phyloP scores from a whole-genome alignment of 2,329 filamentous ascomycete species.

The Fusarium humuli region DNA sequence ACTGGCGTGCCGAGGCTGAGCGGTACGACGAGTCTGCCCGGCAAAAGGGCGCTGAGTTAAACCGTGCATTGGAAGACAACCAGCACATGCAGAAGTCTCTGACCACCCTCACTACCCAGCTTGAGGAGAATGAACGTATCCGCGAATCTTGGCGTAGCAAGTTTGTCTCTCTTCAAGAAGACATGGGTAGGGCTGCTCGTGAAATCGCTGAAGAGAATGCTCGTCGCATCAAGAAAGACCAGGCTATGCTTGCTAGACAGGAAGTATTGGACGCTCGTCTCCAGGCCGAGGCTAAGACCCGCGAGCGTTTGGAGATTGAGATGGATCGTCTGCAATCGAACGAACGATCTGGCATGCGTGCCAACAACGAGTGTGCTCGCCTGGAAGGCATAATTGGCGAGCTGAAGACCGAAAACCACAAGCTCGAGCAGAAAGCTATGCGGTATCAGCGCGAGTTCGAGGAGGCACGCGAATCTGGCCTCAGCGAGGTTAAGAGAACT shows the following conservation, averaged over 20 bases:
- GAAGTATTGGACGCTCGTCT: conserved; percentile 83
- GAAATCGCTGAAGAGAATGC: conserved; percentile 88
- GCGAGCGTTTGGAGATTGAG: conserved; percentile 74
- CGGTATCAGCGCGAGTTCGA: conserved; percentile 84
- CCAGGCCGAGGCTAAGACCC: conserved; percentile 77
- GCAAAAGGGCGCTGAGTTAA: conserved; percentile 62
- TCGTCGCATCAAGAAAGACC: conserved; percentile 80
- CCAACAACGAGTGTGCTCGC: conserved; percentile 71
- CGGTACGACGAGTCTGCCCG: conserved; percentile 64
- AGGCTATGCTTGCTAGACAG: conserved; percentile 80
- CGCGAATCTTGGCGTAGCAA: conserved; percentile 87
- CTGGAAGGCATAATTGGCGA: conserved; percentile 67
- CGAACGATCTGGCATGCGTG: conserved; percentile 73
- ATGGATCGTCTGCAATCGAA: conserved; percentile 73
- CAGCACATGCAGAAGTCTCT: conserved; percentile 81
- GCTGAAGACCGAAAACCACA: conserved; percentile 74
- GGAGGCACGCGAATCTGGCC: conserved; percentile 82
- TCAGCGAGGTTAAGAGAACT: conserved; percentile 83
- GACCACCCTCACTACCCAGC: conserved; percentile 78
- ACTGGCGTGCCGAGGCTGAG: conserved; percentile 72
- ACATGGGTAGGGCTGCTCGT: conserved; percentile 82
- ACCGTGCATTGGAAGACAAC: conserved; percentile 67
- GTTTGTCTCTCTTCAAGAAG: conserved; percentile 85
- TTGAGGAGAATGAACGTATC: conserved; percentile 86
- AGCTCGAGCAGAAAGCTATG: conserved; percentile 75